These are phyloP conservation scores for Candida coleopterorum DNA, from an alignment of 805 yeast genomes.

Conservation along the genomic window DNA sequence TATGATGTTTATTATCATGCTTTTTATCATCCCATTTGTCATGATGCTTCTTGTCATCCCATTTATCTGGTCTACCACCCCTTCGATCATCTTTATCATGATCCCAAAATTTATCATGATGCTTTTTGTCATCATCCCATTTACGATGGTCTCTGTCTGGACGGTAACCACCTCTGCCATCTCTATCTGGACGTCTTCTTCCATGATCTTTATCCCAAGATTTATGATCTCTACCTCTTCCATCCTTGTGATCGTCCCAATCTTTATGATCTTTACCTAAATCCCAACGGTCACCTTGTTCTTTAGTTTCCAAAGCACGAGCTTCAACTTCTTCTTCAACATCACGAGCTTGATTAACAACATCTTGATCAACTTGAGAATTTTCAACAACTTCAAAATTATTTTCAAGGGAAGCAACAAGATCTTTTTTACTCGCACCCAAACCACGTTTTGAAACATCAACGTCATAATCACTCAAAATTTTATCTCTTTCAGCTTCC, in stretches of 20 bases:
- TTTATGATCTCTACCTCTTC: neutral
- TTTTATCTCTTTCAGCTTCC: slow-evolving; percentile 1
- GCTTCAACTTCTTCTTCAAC: slow-evolving; percentile 1
- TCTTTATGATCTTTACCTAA: neutral
- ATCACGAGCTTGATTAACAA: slow-evolving; percentile 1
- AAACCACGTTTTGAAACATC: slow-evolving; percentile 3
- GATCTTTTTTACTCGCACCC: neutral
- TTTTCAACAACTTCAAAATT: neutral
- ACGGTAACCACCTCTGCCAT: neutral
- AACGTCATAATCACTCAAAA: neutral
- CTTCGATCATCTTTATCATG: neutral
- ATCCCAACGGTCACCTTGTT: neutral
- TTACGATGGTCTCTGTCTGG: neutral
- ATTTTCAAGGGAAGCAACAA: neutral
- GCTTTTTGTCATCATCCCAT: neutral
- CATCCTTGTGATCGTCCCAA: neutral
- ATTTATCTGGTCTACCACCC: neutral
- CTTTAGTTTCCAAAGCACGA: neutral
- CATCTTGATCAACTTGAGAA: slow-evolving; percentile 2
- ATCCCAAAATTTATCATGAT: neutral
- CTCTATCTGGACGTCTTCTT: neutral
- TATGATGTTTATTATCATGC: neutral
- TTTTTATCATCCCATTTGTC: neutral
- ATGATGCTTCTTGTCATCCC: neutral
- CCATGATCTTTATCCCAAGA: neutral